phyloP scores from a whole-genome alignment of 129 eudicot genomes.

The Flaveria ramosissima region DNA sequence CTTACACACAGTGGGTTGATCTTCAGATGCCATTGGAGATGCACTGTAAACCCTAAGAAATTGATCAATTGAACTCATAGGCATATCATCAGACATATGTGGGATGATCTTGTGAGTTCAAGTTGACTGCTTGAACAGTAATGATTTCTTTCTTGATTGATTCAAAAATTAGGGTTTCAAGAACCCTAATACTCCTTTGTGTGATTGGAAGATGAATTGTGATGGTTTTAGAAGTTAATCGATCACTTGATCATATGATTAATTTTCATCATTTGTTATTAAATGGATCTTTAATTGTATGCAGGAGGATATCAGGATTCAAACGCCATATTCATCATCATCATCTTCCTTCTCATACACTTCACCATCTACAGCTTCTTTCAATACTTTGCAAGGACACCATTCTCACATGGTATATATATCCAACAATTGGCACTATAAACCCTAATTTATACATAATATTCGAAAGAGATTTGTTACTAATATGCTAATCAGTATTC shows the following conservation, averaged over 20 bases:
- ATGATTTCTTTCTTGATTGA: not conserved
- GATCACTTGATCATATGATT: no score
- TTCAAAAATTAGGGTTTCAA: not conserved
- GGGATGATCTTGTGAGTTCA: not conserved
- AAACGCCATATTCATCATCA: constrained; percentile 50
- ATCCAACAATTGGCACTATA: not conserved
- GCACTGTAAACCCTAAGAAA: not conserved
- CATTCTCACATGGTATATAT: constrained; percentile 55
- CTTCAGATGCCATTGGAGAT: not conserved
- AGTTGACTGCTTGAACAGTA: not conserved
- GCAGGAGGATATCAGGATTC: constrained; percentile 68
- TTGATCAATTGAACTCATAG: no score
- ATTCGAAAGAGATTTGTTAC: not conserved
- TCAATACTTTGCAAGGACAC: constrained; percentile 48
- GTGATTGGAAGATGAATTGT: no score
- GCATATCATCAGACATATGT: no score
- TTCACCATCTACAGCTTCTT: constrained; percentile 54
- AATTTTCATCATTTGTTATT: not conserved
- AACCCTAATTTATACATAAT: not conserved
- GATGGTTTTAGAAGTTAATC: no score
- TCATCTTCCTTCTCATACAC: constrained; percentile 49
- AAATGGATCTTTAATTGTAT: not conserved
- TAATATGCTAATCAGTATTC: not conserved
- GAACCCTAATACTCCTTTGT: not conserved
- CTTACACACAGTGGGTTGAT: not conserved